A percentile compares a stretch with the other conserved stretches of the same genome.
These are phyloP conservation scores for Aquanectria penicillioides DNA, from an alignment of 2,329 filamentous ascomycete species.

Conservation along the genomic window DNA sequence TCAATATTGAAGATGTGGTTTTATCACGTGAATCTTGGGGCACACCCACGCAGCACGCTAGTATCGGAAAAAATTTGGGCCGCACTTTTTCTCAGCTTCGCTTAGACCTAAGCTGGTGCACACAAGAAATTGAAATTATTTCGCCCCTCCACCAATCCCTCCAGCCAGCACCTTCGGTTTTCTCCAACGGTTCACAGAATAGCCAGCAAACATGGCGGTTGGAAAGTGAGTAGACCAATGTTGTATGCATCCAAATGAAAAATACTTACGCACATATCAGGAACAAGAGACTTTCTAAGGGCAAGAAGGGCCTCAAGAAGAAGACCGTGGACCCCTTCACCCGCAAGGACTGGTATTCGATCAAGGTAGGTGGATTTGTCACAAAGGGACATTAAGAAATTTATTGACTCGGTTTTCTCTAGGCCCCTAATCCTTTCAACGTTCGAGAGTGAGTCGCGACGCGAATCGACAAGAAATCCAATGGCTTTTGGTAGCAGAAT, in stretches of 20 bases:
- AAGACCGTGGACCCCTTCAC: conserved; percentile 97
- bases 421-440: conserved; percentile 96
- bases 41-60: conserved; percentile 28
- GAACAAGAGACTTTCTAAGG: conserved; percentile 99
- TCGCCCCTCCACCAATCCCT: conserved; percentile 53
- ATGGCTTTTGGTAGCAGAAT: conserved; percentile 28
- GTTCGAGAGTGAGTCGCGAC: conserved; percentile 85
- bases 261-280: conserved; percentile 54
- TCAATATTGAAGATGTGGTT: background rate
- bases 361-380: conserved; percentile 75
- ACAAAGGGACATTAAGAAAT: background rate
- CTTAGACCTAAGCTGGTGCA: conserved; percentile 53
- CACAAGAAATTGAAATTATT: conserved; percentile 55
- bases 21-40: conserved; percentile 33
- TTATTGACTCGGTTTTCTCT: conserved; percentile 32
- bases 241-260: conserved; percentile 1
- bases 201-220: conserved; percentile 68
- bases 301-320: conserved; percentile 99
- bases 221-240: conserved; percentile 61
- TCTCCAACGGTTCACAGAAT: conserved; percentile 55
- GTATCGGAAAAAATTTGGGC: conserved; percentile 43
- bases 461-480: conserved; percentile 30
- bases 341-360: conserved; percentile 98
- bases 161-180: conserved; percentile 57
- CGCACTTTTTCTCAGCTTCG: conserved; percentile 44